Evolutionary conservation across 305 asterid species (phyloP).

Genomic region (Withania somnifera): DNA sequence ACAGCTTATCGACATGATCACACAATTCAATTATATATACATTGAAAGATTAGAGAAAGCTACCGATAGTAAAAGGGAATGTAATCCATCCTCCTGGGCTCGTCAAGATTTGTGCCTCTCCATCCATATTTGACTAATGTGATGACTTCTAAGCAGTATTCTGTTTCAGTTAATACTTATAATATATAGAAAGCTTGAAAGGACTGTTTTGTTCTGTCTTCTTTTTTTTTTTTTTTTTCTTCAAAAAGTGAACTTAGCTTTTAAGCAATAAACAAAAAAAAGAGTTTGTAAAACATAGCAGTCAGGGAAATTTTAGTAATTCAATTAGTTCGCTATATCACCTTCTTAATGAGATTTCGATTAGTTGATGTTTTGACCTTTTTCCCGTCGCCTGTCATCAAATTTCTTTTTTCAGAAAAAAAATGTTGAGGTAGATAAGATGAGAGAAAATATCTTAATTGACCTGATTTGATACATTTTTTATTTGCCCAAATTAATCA

Average conservation of each 20-base stretch:
- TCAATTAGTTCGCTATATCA: no score
- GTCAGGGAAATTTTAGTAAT: no score
- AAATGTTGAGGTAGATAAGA: neutral
- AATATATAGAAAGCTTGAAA: neutral
- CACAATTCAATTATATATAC: no score
- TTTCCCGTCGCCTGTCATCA: no score
- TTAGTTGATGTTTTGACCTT: no score
- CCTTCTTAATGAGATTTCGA: no score
- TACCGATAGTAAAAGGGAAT: slow-evolving; percentile 15
- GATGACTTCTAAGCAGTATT: neutral
- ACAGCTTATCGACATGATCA: neutral
- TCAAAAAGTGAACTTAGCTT: neutral
- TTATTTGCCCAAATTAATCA: neutral
- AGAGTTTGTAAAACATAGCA: neutral
- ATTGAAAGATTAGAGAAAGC: neutral
- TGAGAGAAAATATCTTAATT: neutral
- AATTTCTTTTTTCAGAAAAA: no score
- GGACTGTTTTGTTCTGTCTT: neutral
- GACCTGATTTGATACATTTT: neutral
- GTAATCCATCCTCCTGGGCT: slow-evolving; percentile 12
- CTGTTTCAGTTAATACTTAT: neutral
- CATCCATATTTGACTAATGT: neutral
- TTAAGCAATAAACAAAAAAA: neutral
- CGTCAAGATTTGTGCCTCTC: neutral
- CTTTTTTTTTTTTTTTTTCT: neutral